A percentile compares a stretch with the other conserved stretches of the same genome.
phyloP scores from a whole-genome alignment of 108 stramenopile species.

The Schizochytrium sp. region DNA sequence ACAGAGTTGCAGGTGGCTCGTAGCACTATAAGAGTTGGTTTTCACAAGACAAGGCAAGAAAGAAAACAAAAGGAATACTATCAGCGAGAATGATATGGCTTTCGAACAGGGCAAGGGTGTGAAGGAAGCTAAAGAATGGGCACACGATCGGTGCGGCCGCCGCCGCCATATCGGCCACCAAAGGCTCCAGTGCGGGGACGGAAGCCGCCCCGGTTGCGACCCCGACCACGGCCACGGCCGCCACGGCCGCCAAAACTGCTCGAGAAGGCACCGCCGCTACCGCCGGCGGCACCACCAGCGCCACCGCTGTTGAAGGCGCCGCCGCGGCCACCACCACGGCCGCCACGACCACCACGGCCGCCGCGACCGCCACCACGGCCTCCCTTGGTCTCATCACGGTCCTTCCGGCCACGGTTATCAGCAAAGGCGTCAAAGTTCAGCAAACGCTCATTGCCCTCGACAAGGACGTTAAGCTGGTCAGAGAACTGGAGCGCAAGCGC shows the following conservation, averaged over 20 bases:
- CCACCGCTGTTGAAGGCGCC: background rate
- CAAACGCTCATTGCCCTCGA: constrained; percentile 89
- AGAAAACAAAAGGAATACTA: too few species aligned
- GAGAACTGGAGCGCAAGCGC: constrained; percentile 80
- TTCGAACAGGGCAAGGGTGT: background rate
- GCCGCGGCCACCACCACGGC: background rate
- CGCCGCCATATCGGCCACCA: background rate
- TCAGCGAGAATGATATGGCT: background rate
- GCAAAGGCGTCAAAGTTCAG: constrained; percentile 75
- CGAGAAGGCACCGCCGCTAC: background rate
- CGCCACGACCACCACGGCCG: background rate
- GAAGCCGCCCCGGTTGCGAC: background rate
- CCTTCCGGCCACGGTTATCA: constrained; percentile 45
- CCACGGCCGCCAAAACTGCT: constrained; percentile 3
- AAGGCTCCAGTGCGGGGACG: background rate
- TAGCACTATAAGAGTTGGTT: too few species aligned
- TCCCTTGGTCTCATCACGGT: background rate
- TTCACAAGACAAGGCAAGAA: too few species aligned
- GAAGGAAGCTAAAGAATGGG: background rate
- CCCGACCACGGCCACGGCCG: background rate
- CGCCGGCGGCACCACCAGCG: background rate
- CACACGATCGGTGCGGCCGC: background rate
- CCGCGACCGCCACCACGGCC: background rate
- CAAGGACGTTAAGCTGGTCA: constrained; percentile 73
- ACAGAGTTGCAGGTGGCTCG: too few species aligned